Evolutionary conservation across 345 rosid species (phyloP), one percentile per base, ranked within the genome.

Genomic region (Euphorbia lathyris): DNA sequence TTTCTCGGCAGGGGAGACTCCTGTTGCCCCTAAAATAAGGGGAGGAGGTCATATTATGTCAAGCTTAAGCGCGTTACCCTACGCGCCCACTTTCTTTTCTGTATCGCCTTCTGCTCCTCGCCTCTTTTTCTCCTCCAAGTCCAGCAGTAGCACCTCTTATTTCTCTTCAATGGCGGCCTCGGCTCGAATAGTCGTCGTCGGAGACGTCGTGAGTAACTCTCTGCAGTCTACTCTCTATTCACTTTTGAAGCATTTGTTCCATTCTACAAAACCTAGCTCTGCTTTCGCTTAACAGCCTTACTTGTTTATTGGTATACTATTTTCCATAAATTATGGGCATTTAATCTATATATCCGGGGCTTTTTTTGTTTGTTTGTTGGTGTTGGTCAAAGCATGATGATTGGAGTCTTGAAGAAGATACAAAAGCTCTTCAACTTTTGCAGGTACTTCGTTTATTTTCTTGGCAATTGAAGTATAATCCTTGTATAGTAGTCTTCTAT

Each of bases 361-460:
- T 30, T 23, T 7, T 5, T 16, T 10, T 32, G 9, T 51, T 65
- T 27, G 58, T 17, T 77, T 9, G 50, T 65, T n/a, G 19, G 22
- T 12, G 10, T 65, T 65, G 30, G 3, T 72, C 63, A 76, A 83
- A 91, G 97, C 98, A 89, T 77, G 96, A 88, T 50, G 77, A 78
- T 66, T 93, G 96, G 97, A 71, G 81, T 75, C 80, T 88, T 27
- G 84, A 83, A 70, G 91, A 89, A 77, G 98, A 93, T 77, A 78
- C 78, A 20, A 89, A 84, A 74, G 97, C 97, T 16, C 97, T 93
- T 71, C 88, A 74, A 63, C 64, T 76, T 40, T 74, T 93, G 48
- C 81, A 84, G 90, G 98, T 93, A 76, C 10, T 65, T 65, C 5
- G 6, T 0, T 20, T 1, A 1, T 27, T 17, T 22, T 32, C 4